Conservation (phyloP, 2,329 filamentous ascomycete species). For the Fusarium euwallaceae region DNA sequence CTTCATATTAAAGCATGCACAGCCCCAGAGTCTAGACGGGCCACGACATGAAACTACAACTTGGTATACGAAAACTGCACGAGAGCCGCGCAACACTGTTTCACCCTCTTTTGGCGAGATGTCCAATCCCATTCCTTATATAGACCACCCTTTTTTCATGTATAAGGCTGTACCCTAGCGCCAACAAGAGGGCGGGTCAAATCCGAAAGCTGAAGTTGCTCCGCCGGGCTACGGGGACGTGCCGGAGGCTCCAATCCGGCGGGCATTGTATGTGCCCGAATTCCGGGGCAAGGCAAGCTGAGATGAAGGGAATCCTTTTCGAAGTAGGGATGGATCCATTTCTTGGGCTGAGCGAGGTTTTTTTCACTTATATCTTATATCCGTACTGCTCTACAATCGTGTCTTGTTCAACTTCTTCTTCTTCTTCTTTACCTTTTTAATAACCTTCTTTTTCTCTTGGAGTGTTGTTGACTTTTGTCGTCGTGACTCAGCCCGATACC, state of each 20-base stretch:
- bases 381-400: not conserved
- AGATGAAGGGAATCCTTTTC: not conserved
- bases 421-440: not conserved
- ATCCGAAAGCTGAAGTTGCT: not conserved
- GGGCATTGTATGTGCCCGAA: not conserved
- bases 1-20: not conserved
- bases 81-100: not conserved
- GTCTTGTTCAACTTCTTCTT: not conserved
- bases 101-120: not conserved
- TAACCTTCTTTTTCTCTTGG: not conserved
- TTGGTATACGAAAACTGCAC: not conserved
- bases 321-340: not conserved
- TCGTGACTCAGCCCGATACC: not conserved
- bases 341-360: not conserved
- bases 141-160: not conserved
- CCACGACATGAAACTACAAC: not conserved
- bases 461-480: not conserved
- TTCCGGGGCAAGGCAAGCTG: not conserved
- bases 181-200: not conserved
- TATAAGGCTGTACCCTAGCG: not conserved
- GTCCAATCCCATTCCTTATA: not conserved
- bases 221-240: slow-evolving; percentile 11
- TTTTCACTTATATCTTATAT: not conserved
- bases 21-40: not conserved
- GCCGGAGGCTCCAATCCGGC: not conserved